A percentile compares a stretch with the other conserved stretches of the same genome.
Evolutionary conservation across 2,329 filamentous ascomycete genomes (phyloP).

Genomic region (Ascomycota sp.): DNA sequence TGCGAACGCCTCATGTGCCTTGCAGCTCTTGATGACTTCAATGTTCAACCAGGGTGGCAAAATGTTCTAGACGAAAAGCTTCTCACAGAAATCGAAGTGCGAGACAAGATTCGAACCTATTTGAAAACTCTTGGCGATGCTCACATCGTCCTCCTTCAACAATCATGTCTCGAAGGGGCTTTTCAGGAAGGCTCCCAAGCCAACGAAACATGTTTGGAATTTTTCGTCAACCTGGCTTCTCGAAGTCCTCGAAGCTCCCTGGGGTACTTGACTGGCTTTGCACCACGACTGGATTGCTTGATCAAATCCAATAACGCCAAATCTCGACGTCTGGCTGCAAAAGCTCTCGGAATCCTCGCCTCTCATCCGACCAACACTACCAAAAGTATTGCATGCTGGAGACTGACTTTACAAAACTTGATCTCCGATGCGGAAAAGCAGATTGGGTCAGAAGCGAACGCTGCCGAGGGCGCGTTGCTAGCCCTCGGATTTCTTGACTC

Average conservation of each 20-base stretch:
- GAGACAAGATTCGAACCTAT: slow-evolving; percentile 36
- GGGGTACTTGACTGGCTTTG: slow-evolving; percentile 26
- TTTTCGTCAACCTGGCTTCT: slow-evolving; percentile 32
- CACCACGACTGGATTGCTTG: too few relatives aligned
- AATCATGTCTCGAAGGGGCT: slow-evolving; percentile 37
- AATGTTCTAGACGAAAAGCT: slow-evolving; percentile 54
- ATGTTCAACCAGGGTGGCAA: slow-evolving; percentile 68
- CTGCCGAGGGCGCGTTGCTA: slow-evolving; percentile 24
- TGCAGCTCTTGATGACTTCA: slow-evolving; percentile 25
- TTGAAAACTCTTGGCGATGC: slow-evolving; percentile 20
- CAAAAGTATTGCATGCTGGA: slow-evolving; percentile 8
- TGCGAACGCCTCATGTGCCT: slow-evolving; percentile 34
- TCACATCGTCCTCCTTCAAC: slow-evolving; percentile 23
- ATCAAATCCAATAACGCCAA: slow-evolving; percentile 53
- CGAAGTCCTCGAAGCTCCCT: slow-evolving; percentile 31
- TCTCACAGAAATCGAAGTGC: slow-evolving; percentile 45
- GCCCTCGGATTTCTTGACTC: slow-evolving; percentile 24
- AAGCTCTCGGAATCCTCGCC: slow-evolving; percentile 54
- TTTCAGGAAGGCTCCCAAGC: slow-evolving; percentile 20
- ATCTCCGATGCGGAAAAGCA: slow-evolving; percentile 21
- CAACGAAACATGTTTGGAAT: slow-evolving; percentile 26
- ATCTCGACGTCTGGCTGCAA: slow-evolving; percentile 43
- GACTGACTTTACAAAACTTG: slow-evolving; percentile 19
- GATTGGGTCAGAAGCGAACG: slow-evolving; percentile 21
- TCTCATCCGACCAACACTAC: slow-evolving; percentile 35